Percentiles rank a stretch among this genome's conserved stretches.
Evolutionary conservation across 208 protist genomes (phyloP).

Genomic region (Leishmania mexicana): DNA sequence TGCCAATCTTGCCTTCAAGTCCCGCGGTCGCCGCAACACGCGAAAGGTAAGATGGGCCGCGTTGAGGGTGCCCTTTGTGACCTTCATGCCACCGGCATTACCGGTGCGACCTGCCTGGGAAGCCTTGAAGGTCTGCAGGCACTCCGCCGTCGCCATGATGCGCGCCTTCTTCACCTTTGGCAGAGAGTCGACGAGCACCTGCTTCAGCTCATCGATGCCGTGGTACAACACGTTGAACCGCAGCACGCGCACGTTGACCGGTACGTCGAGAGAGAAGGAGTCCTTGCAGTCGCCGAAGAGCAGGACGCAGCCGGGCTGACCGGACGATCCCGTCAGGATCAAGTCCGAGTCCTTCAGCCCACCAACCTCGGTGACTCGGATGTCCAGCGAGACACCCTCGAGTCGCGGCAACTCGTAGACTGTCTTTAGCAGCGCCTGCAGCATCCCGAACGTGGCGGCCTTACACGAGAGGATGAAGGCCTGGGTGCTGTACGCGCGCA

Average conservation of each 20-base stretch:
- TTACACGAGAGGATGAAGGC: conserved; percentile 77
- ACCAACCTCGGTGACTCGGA: conserved; percentile 79
- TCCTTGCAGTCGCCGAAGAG: conserved; percentile 84
- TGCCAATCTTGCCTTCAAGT: conserved; percentile 24
- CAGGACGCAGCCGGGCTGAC: conserved; percentile 80
- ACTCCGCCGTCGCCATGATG: conserved; percentile 75
- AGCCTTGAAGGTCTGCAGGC: conserved; percentile 79
- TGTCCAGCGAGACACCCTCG: conserved; percentile 73
- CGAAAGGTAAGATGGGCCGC: conserved; percentile 65
- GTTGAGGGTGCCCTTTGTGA: conserved; percentile 79
- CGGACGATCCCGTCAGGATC: conserved; percentile 49
- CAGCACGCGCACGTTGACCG: conserved; percentile 69
- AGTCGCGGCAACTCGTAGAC: conserved; percentile 86
- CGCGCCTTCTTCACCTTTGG: conserved; percentile 73
- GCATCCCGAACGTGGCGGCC: conserved; percentile 89
- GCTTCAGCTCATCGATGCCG: conserved; percentile 85
- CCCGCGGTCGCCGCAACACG: conserved; percentile 57
- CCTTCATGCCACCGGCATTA: conserved; percentile 86
- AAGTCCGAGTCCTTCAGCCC: conserved; percentile 76
- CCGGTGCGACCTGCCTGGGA: conserved; percentile 83
- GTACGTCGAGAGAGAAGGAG: conserved; percentile 63
- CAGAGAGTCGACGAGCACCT: conserved; percentile 66
- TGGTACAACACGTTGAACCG: conserved; percentile 90
- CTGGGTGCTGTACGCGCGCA: conserved; percentile 70
- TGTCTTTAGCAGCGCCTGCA: conserved; percentile 88